These are phyloP conservation scores for Groenewaldozyma salmanticensis DNA, from an alignment of 805 yeast genomes.

Conservation along the genomic window DNA sequence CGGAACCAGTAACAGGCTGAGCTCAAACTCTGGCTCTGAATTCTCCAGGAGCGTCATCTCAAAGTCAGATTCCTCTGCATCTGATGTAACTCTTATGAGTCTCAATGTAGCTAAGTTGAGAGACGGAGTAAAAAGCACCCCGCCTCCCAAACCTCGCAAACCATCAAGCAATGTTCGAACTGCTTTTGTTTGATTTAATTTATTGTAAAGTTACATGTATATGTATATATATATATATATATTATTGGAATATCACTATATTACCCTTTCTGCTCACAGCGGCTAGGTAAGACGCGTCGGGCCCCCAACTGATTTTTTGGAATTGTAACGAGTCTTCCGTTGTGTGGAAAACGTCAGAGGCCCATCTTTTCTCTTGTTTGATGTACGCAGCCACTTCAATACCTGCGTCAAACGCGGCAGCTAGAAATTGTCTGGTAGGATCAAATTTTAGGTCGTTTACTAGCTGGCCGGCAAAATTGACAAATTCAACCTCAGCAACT, in stretches of 20 bases:
- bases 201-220: too few relatives aligned
- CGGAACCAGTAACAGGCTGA: neutral
- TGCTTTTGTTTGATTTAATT: too few relatives aligned
- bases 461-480: conserved; percentile 1
- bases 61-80: neutral
- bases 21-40: neutral
- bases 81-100: neutral
- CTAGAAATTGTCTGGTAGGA: conserved; percentile 23
- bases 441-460: conserved; percentile 16
- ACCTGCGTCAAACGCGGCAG: conserved; percentile 12
- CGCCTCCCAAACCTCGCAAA: conserved; percentile 17
- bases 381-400: conserved; percentile 30
- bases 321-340: conserved; percentile 3
- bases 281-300: conserved; percentile 10
- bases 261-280: conserved; percentile 14
- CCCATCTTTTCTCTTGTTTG: conserved; percentile 35
- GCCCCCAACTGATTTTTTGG: conserved; percentile 14
- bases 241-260: neutral
- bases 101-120: conserved; percentile 1
- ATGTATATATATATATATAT: neutral
- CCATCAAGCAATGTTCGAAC: conserved; percentile 11
- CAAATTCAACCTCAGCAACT: conserved; percentile 10
- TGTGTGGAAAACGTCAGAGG: conserved; percentile 3
- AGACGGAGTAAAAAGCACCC: conserved; percentile 2
- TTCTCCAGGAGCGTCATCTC: neutral